Conservation (phyloP, 2,329 filamentous ascomycete genomes). For the Bisporella sp. region DNA sequence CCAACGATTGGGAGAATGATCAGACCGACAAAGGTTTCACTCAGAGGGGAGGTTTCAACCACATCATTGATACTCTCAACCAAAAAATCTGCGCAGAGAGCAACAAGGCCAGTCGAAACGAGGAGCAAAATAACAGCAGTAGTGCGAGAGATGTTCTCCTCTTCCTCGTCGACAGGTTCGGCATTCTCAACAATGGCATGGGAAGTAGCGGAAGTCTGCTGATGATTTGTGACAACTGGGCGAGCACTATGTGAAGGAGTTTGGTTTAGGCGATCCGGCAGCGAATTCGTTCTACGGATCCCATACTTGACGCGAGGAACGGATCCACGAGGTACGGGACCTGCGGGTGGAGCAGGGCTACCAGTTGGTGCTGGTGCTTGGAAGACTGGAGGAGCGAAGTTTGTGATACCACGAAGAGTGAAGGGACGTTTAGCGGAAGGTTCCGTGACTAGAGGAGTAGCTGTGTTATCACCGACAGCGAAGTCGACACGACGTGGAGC, state of each 20-base stretch:
- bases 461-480: slow-evolving; percentile 33
- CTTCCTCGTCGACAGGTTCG: slow-evolving; percentile 26
- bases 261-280: slow-evolving; percentile 60
- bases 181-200: slow-evolving; percentile 20
- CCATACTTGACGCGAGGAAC: slow-evolving; percentile 53
- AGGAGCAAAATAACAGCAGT: slow-evolving; percentile 56
- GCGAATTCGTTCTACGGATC: slow-evolving; percentile 67
- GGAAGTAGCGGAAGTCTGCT: slow-evolving; percentile 10
- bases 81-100: slow-evolving; percentile 63
- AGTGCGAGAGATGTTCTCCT: slow-evolving; percentile 44
- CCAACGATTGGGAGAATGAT: slow-evolving; percentile 68
- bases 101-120: slow-evolving; percentile 57
- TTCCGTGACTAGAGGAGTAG: slow-evolving; percentile 18
- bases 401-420: slow-evolving; percentile 50
- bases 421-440: slow-evolving; percentile 35
- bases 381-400: slow-evolving; percentile 67
- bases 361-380: slow-evolving; percentile 31
- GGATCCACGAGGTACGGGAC: slow-evolving; percentile 26
- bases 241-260: slow-evolving; percentile 5
- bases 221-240: slow-evolving; percentile 3
- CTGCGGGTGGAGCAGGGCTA: slow-evolving; percentile 16
- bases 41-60: slow-evolving; percentile 46
- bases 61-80: slow-evolving; percentile 61
- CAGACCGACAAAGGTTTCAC: slow-evolving; percentile 63
- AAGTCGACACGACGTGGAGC: slow-evolving; percentile 54